Conservation (phyloP, 805 yeast species). For the Sugiyamaella smithiae region DNA sequence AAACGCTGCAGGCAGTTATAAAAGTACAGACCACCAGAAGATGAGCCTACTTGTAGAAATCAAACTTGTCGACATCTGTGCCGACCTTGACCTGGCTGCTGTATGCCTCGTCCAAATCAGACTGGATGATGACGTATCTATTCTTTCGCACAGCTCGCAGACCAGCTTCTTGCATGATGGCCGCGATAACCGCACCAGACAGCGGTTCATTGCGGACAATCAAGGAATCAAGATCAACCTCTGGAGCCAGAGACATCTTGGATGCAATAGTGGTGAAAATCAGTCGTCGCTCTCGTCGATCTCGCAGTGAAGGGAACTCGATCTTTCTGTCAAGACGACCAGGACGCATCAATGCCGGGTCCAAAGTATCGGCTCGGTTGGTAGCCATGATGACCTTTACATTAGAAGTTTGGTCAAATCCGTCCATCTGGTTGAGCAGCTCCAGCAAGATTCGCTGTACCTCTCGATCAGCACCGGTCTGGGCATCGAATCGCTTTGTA, state of each 20-base stretch:
- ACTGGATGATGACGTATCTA: constrained; percentile 92
- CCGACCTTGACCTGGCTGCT: constrained; percentile 95
- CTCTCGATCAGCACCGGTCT: constrained; percentile 99
- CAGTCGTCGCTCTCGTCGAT: constrained; percentile 95
- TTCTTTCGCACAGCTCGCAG: constrained; percentile 97
- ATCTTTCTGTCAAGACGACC: constrained; percentile 98
- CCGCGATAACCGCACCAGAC: constrained; percentile 95
- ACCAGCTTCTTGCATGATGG: constrained; percentile 99
- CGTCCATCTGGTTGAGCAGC: constrained; percentile 97
- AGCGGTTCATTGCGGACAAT: constrained; percentile 95
- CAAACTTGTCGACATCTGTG: constrained; percentile 94
- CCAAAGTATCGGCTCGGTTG: constrained; percentile 97
- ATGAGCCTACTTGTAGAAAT: constrained; percentile 90
- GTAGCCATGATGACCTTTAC: constrained; percentile 99
- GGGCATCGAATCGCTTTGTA: constrained; percentile 98
- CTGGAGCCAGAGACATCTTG: constrained; percentile 98
- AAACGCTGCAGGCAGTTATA: too few species aligned
- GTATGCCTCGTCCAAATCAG: constrained; percentile 97
- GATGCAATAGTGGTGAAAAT: constrained; percentile 94
- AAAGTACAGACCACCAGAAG: too few species aligned
- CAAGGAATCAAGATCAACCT: constrained; percentile 90
- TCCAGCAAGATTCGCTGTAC: constrained; percentile 97
- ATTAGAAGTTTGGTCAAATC: constrained; percentile 91
- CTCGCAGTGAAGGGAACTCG: constrained; percentile 94
- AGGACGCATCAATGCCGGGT: constrained; percentile 96